Base-by-base conservation (phyloP, 331 rosid species). In the Acacia concinna region DNA sequence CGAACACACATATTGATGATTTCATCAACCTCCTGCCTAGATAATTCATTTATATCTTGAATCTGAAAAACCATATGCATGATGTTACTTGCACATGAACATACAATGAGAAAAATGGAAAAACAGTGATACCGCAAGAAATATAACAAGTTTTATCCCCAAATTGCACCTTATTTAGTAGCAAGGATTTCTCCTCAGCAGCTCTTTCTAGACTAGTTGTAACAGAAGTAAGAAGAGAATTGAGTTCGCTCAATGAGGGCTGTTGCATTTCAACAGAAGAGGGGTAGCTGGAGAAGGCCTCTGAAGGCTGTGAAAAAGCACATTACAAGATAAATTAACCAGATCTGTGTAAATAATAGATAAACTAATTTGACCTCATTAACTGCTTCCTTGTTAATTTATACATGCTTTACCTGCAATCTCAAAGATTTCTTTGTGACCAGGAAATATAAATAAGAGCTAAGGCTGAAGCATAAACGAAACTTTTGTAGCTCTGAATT, bases 1-100 rank as follows among this genome's bases (percentile, higher is more conserved):
- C 68, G 88, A 51, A 91, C 86, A 84, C 91, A 95, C 87, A 82
- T 74, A 68, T 73, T 82, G 80, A 93, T 91, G 78, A 95, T 90
- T 83, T 91, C 97, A 87, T 95, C 98, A 73, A 95, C 96, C 86
- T 91, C 98, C 80, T 93, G 98, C 78, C 99, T 90, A 43, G 99
- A 89, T 65, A 95, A 71, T 84, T 95, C 98, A 85, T 91, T 95
- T 76, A 95, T 86, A 86, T 93, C 99, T 65, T 84, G 91, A 81
- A 95, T 90, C 98, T 95, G 90, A 71, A 77, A 57, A 79, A 67
- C 28, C 57, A 4, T 32, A 38, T 71, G 67, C 31, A 71, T 23
- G 63, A 62, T 65, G 71, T 76, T 27, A 47, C 40, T 44, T 4
- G 49, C 69, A 44, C 60, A 31, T 82, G 15, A 27, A 62, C 76